A percentile compares a stretch with the other conserved stretches of the same genome.
These are phyloP conservation scores for Pichia paraexigua DNA, from an alignment of 805 yeast genomes.

Conservation along the genomic window DNA sequence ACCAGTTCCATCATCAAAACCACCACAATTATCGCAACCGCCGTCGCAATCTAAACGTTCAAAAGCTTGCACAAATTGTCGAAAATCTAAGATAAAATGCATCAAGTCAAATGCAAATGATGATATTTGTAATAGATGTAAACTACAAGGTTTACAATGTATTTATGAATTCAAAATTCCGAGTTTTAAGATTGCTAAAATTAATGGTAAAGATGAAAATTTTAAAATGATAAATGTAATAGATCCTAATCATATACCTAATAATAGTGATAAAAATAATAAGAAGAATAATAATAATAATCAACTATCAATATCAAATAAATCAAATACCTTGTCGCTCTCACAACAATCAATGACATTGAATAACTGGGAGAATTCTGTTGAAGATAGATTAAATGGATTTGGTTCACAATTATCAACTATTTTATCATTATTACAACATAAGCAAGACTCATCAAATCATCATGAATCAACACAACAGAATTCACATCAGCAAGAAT, in stretches of 20 bases:
- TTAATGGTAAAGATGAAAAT: background rate
- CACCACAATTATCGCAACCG: background rate
- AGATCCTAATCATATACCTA: background rate
- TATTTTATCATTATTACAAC: constrained; percentile 30
- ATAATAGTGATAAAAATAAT: too few species aligned
- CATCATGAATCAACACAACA: background rate
- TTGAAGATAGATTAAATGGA: constrained; percentile 32
- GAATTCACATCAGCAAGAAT: too few species aligned
- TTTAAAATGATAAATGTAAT: too few species aligned
- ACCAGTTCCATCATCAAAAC: background rate
- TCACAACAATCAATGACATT: background rate
- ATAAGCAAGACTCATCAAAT: constrained; percentile 7
- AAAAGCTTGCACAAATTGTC: constrained; percentile 59
- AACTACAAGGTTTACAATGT: constrained; percentile 44
- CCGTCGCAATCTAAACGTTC: constrained; percentile 9
- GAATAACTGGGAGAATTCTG: constrained; percentile 28
- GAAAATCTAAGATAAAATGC: constrained; percentile 57
- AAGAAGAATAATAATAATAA: too few species aligned
- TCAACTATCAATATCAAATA: background rate
- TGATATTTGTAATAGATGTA: constrained; percentile 53
- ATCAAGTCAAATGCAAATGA: constrained; percentile 32
- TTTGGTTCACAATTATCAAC: constrained; percentile 34
- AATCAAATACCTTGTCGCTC: background rate
- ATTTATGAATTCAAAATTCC: constrained; percentile 44
- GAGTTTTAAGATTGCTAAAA: constrained; percentile 13